phyloP scores from a whole-genome alignment of 1,284 basidiomycete genomes.

The Hemileccinum hortonii region DNA sequence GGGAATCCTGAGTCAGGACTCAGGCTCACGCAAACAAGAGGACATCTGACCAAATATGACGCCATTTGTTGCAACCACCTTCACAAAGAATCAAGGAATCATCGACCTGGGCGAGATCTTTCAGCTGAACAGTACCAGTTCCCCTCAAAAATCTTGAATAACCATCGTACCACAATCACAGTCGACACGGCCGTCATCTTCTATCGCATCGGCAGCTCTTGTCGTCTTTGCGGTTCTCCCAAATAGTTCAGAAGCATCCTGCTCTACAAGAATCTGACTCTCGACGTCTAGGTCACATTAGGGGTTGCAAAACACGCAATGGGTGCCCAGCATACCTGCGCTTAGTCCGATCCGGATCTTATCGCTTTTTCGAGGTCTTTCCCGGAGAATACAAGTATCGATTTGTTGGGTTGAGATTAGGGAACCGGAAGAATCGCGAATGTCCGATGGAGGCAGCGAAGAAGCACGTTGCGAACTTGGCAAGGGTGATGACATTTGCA shows the following conservation, averaged over 20 bases:
- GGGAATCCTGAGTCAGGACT: conserved; percentile 3
- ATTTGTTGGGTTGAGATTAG: conserved; percentile 28
- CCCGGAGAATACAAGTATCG: conserved; percentile 45
- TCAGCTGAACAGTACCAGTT: conserved; percentile 9
- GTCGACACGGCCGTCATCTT: conserved; percentile 31
- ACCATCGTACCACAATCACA: conserved; percentile 70
- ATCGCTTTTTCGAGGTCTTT: conserved; percentile 34
- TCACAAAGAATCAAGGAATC: conserved; percentile 61
- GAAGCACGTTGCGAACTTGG: conserved; percentile 7
- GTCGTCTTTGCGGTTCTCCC: not conserved
- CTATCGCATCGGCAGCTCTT: conserved; percentile 1
- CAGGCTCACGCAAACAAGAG: not conserved
- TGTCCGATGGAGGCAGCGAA: conserved; percentile 42
- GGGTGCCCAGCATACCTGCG: conserved; percentile 48
- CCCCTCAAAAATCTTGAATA: conserved; percentile 4
- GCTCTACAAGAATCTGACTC: conserved; percentile 36
- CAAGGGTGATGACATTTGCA: conserved; percentile 23
- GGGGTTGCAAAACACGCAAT: conserved; percentile 23
- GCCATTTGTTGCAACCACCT: conserved; percentile 66
- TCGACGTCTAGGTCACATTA: conserved; percentile 41
- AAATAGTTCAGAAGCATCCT: not conserved
- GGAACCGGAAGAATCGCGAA: conserved; percentile 22
- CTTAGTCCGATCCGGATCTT: conserved; percentile 25
- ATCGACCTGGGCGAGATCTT: conserved; percentile 42
- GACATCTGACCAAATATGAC: conserved; percentile 63